These are phyloP conservation scores for Sesbania bispinosa DNA, from an alignment of 306 rosid species.

Conservation along the genomic window DNA sequence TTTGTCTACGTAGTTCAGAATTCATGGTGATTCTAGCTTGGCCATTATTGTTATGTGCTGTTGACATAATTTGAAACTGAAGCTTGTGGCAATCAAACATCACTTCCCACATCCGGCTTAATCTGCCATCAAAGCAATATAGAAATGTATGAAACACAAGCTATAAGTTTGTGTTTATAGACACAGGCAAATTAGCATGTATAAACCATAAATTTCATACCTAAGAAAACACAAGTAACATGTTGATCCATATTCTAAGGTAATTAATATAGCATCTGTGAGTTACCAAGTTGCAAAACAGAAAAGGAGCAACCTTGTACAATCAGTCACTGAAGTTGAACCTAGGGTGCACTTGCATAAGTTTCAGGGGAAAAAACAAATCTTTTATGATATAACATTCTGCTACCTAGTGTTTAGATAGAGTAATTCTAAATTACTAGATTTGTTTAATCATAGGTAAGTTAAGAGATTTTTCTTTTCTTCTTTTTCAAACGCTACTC, in stretches of 20 bases:
- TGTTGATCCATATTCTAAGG: background rate
- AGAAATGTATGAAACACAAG: slow-evolving; percentile 14
- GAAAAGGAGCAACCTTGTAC: background rate
- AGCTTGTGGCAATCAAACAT: slow-evolving; percentile 83
- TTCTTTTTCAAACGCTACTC: background rate
- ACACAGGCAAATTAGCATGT: background rate
- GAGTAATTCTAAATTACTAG: too few relatives aligned
- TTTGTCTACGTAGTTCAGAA: slow-evolving; percentile 57
- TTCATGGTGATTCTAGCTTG: slow-evolving; percentile 44
- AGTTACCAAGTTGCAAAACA: background rate
- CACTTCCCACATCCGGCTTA: slow-evolving; percentile 92
- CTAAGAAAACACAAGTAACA: background rate
- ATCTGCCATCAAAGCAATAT: slow-evolving; percentile 47
- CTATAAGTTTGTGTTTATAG: background rate
- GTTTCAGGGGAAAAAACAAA: background rate
- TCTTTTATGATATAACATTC: background rate
- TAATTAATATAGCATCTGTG: background rate
- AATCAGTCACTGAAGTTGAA: background rate
- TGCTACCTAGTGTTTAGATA: too few relatives aligned
- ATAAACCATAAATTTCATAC: background rate
- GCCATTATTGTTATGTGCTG: slow-evolving; percentile 42
- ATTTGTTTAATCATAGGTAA: too few relatives aligned
- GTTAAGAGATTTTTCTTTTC: too few relatives aligned
- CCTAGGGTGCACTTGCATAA: background rate
- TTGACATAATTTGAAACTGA: slow-evolving; percentile 59